A percentile compares a stretch with the other conserved stretches of the same genome.
These are phyloP conservation scores for Apiospora phragmitis DNA, from an alignment of 2,329 filamentous ascomycete genomes.

Conservation along the genomic window DNA sequence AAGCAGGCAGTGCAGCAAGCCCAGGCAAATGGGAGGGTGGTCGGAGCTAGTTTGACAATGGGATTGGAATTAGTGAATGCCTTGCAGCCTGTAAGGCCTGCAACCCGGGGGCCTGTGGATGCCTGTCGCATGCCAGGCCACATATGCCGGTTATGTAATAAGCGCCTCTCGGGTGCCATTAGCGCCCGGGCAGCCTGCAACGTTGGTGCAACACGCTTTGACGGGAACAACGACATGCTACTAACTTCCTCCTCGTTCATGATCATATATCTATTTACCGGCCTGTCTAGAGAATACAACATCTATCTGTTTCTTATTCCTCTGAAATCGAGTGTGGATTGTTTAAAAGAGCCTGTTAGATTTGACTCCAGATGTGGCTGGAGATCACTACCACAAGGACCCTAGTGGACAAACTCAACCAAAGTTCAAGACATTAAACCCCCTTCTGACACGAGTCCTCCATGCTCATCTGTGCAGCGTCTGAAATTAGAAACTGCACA, in stretches of 20 bases:
- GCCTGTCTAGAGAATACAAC: not conserved
- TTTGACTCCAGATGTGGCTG: not conserved
- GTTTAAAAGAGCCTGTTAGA: not conserved
- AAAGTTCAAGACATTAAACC: slow-evolving; percentile 4
- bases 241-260: not conserved
- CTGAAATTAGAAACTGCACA: not conserved
- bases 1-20: slow-evolving; percentile 4
- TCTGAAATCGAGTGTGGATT: not conserved
- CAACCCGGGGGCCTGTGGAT: not conserved
- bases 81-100: not conserved
- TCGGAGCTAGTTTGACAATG: not conserved
- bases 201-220: not conserved
- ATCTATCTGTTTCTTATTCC: not conserved
- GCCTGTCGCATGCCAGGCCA: not conserved
- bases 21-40: not conserved
- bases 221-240: not conserved
- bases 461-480: not conserved
- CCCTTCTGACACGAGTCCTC: not conserved
- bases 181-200: not conserved
- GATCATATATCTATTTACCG: not conserved
- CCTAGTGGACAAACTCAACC: not conserved
- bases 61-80: not conserved
- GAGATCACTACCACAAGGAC: not conserved
- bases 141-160: not conserved
- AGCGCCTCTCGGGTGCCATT: not conserved